Evolutionary conservation across 2,329 filamentous ascomycete species (phyloP), one percentile per base, ranked within the genome.

Genomic region (Penicillium sp.): DNA sequence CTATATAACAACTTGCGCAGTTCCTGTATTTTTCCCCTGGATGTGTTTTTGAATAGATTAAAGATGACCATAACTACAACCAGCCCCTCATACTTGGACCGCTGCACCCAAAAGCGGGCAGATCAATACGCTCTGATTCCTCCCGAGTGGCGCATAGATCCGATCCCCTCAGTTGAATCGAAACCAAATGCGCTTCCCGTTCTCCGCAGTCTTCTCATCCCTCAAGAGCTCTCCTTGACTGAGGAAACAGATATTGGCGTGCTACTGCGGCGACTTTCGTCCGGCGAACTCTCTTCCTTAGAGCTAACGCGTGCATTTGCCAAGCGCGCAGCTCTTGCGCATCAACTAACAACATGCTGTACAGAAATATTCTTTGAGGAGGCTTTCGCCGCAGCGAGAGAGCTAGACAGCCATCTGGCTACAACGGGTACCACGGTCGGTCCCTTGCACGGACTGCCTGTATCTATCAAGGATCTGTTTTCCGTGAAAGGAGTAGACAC

Each of bases 361-460:
- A 78, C 76, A 0, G 80, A 84, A 57, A 78, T 79, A 24, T 78
- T 81, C 58, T 80, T 82, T 58, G 73, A 79, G 14, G 69, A 75
- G 5, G 82, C 81, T 0, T 48, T 83, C 0, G 55, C 69, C 6
- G 71, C 72, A 3, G 81, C 80, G 0, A 69, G 71, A 40, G 65
- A 69, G 16, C 71, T 83, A 1, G 81, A 83, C 44, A 66, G 69
- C 0, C 71, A 78, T 51, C 71, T 73, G 16, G 61, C 64, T 1
- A 59, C 69, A 16, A 67, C 75, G 42, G 73, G 72, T 0, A 69
- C 65, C 51, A 71, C 79, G 0, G 61, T 81, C 2, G 84, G 84
- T 0, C 83, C 84, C 5, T 72, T 87, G 0, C 84, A 87, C 59
- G 84, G 84, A 7, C 71, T 86, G 1, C 83, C 83, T 2, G 72